Base-by-base conservation (phyloP, 2,329 filamentous ascomycete genomes). In the Aspergillus sp. region DNA sequence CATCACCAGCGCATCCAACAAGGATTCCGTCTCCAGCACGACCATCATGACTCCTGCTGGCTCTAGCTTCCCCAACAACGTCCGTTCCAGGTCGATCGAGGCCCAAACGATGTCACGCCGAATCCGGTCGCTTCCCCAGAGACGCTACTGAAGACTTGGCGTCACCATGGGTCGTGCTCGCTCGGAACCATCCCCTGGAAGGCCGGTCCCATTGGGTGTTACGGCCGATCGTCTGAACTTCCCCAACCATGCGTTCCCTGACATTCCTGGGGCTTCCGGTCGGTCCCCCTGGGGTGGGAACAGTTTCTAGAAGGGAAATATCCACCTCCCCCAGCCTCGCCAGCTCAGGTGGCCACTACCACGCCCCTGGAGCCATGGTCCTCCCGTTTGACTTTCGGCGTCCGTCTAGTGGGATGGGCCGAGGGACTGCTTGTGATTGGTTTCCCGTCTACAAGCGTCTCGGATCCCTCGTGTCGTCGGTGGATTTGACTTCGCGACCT, bases 201-300 rank as follows among this genome's bases (percentile, higher is more conserved):
- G 20, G 13, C n/a, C 44, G 16, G 17, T 17, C 26, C 46, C 38
- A 54, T 54, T 56, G 54, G 54, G 19, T 36, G 20, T n/a, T 9
- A 32, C 26, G 30, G 48, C 22, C 22, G 45, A 52, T 56, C 54
- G 35, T 40, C 43, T 53, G 42, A 24, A 17, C 45, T 48, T 54
- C 42, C 45, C 49, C 52, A 51, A 46, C 50, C 54, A 45, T 53
- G 36, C 45, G 48, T 51, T 51, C 48, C 51, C 51, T 53, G 51
- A 50, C 26, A 50, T 19, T 17, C 17, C 40, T 42, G 41, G 30
- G 47, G 50, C 43, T 48, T 42, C 30, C 20, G n/a, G 42, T 48
- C 54, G 49, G 46, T 30, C 26, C 26, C 26, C 26, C 9, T 11
- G 26, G 26, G 26, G 26, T 30, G 26, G 26, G 26, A 30, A 30